Percentiles rank a stretch among this genome's conserved stretches.
phyloP scores from a whole-genome alignment of 2,329 filamentous ascomycete species.

The Raffaelea ambrosiae region DNA sequence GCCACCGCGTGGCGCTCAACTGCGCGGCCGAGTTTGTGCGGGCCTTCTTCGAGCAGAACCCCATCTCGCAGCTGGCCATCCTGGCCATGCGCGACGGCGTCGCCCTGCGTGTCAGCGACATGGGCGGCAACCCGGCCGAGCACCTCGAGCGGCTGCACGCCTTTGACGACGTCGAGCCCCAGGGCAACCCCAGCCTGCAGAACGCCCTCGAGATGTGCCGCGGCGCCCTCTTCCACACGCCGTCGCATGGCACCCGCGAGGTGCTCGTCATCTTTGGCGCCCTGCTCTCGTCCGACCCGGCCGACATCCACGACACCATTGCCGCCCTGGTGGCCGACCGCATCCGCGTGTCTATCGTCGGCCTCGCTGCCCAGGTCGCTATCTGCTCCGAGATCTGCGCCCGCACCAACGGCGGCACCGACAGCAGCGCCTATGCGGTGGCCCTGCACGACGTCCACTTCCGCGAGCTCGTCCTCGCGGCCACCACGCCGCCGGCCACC shows the following conservation, averaged over 20 bases:
- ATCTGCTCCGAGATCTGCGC: conserved; percentile 84
- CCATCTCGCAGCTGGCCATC: conserved; percentile 89
- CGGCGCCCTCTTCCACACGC: conserved; percentile 84
- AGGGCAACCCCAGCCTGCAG: conserved; percentile 74
- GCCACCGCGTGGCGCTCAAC: conserved; percentile 72
- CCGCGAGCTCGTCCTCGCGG: conserved; percentile 76
- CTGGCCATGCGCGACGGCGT: conserved; percentile 91
- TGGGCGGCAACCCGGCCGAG: conserved; percentile 84
- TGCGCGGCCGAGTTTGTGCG: conserved; percentile 82
- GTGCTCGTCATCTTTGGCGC: conserved; percentile 89
- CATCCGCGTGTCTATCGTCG: conserved; percentile 82
- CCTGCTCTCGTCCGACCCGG: conserved; percentile 81
- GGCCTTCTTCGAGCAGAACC: conserved; percentile 97
- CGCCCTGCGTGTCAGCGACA: conserved; percentile 75
- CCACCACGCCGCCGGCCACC: conserved; percentile 85
- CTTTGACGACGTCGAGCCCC: conserved; percentile 57
- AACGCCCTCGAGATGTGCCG: conserved; percentile 95
- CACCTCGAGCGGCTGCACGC: conserved; percentile 70
- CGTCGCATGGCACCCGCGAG: conserved; percentile 87
- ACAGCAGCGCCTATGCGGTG: conserved; percentile 62
- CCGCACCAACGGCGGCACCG: conserved; percentile 61
- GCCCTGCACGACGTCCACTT: conserved; percentile 84
- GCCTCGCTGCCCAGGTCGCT: conserved; percentile 82
- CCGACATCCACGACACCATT: conserved; percentile 91
- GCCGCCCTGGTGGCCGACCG: conserved; percentile 67